Base-by-base conservation (phyloP, 768 basidiomycete species). In the Cystofilobasidium macerans region DNA sequence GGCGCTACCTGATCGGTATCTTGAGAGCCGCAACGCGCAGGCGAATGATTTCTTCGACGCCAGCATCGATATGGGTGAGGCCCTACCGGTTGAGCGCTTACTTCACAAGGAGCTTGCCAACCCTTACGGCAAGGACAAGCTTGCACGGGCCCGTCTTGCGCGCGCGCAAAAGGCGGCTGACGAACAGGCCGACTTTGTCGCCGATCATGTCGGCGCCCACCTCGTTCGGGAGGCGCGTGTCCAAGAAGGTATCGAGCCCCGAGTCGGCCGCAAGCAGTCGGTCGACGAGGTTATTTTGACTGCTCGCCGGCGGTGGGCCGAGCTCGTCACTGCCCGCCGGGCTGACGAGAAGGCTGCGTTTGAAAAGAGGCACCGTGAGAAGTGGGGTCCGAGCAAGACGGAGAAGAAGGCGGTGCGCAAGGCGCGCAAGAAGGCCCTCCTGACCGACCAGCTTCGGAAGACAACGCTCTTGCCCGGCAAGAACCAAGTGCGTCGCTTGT, bases 201-300 rank as follows among this genome's bases (percentile, higher is more conserved):
- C 38, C 8, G 38, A 60, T 18, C 16, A n/a, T 16, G 58, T 60
- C 5, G 58, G 43, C 5, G 58, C 33, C 11, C 43, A 45, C 28
- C 58, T 40, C 28, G 38, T 40, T 38, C 33, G 58, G 8, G 58
- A 60, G 36, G 28, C 20, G 4, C 58, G 58, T 2, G 58, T 60
- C 18, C 16, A 24, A 20, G 24, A 8, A 8, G 58, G 58, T 2
- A 3, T 42, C 7, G 58, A 60, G 26, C 58, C 58, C 38, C 58
- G 58, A 16, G 58, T 60, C 18, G 58, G 58, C 24, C 33, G 58
- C 28, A 60, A 32, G 38, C 42, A 42, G 58, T 22, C 58, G 40
- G 58, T 42, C 24, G 24, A 43, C 26, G 58, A 60, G 38, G 58
- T 60, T 6, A 60, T 42, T 26, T 30, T 60, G 58, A 60, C 58